These are phyloP conservation scores for Ligustrum vulgare DNA, from an alignment of 257 asterid species.

Conservation along the genomic window DNA sequence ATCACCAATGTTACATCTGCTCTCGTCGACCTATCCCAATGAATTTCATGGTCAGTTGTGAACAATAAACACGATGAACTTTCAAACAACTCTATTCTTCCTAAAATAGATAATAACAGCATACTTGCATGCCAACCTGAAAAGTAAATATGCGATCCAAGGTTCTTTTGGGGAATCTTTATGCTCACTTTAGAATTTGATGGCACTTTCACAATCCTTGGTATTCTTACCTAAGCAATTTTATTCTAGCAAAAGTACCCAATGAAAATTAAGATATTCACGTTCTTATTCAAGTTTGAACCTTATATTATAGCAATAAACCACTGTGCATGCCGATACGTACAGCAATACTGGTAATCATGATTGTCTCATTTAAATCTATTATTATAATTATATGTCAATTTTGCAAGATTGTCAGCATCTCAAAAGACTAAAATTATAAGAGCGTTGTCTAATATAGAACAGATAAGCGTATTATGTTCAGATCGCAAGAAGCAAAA, in stretches of 20 bases:
- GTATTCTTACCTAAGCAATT: neutral
- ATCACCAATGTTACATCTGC: slow-evolving; percentile 21
- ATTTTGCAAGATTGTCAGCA: too few species aligned
- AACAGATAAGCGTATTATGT: neutral
- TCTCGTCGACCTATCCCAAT: slow-evolving; percentile 25
- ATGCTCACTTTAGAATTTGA: neutral
- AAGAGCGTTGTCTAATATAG: too few species aligned
- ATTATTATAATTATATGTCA: too few species aligned
- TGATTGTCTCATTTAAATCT: too few species aligned
- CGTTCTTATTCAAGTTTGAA: neutral
- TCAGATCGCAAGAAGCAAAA: neutral
- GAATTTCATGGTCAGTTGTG: neutral
- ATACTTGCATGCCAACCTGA: neutral
- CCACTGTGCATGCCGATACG: neutral
- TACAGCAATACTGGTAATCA: too few species aligned
- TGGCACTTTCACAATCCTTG: neutral
- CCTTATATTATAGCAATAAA: too few species aligned
- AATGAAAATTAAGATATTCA: neutral
- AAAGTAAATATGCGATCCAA: neutral
- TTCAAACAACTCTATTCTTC: neutral
- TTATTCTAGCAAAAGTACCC: neutral
- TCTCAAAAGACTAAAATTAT: too few species aligned
- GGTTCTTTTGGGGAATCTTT: neutral
- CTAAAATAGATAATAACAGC: neutral
- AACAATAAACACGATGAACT: slow-evolving; percentile 2